phyloP scores from a whole-genome alignment of 306 rosid species.

The Sesbania bispinosa region DNA sequence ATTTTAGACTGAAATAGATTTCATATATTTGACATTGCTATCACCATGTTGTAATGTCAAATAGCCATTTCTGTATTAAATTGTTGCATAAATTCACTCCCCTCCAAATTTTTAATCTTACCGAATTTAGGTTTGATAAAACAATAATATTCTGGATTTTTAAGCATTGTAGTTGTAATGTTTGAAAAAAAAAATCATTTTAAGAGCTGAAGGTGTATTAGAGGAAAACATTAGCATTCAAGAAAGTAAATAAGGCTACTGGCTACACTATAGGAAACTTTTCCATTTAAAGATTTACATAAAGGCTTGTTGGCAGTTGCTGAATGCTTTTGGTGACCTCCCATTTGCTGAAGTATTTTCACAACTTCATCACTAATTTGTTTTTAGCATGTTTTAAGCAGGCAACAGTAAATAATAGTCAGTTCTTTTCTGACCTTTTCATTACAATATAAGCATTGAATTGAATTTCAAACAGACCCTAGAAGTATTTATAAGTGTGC shows the following conservation, averaged over 20 bases:
- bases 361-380: not conserved
- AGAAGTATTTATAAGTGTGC: not conserved
- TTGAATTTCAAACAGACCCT: not conserved
- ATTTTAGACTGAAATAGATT: constrained; percentile 17
- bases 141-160: not conserved
- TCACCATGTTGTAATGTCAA: not conserved
- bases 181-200: not conserved
- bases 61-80: not conserved
- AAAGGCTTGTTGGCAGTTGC: not conserved
- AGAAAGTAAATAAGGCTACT: not conserved
- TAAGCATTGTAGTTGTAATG: not conserved
- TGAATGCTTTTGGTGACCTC: not conserved
- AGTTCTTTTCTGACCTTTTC: not conserved
- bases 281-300: not conserved
- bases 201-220: not conserved
- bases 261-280: not conserved
- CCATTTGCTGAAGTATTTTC: not conserved
- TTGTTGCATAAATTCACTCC: no score
- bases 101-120: no score
- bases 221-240: not conserved
- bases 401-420: not conserved
- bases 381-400: not conserved
- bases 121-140: no score
- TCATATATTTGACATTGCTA: not conserved
- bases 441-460: constrained; percentile 1